A percentile compares a stretch with the other conserved stretches of the same genome.
Conservation (phyloP, 192 early-diverging fungal genomes). For the Chytriomyces sp. region DNA sequence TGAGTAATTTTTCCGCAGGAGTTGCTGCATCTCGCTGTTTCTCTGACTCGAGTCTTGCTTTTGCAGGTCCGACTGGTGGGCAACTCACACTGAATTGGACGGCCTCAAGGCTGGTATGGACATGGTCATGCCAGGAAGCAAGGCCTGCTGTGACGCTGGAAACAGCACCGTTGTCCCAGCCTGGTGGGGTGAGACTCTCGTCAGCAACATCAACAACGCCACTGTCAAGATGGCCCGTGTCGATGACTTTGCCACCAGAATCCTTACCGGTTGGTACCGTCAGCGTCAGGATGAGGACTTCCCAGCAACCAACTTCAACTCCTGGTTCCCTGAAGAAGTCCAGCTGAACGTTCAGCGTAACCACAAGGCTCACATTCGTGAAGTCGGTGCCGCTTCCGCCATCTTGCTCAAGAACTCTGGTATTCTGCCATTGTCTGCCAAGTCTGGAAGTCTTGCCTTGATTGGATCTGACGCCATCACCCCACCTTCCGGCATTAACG, state of each 20-base stretch:
- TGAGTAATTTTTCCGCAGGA: slow-evolving; percentile 40
- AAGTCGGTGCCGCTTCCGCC: slow-evolving; percentile 53
- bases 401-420: slow-evolving; percentile 58
- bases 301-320: slow-evolving; percentile 50
- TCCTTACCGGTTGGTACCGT: slow-evolving; percentile 51
- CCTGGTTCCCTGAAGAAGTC: slow-evolving; percentile 35
- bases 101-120: slow-evolving; percentile 54
- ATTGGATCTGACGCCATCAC: slow-evolving; percentile 53
- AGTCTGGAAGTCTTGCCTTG: slow-evolving; percentile 39
- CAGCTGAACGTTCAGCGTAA: slow-evolving; percentile 44
- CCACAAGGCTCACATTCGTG: slow-evolving; percentile 47
- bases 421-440: slow-evolving; percentile 42
- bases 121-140: slow-evolving; percentile 65
- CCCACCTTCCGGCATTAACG: not conserved
- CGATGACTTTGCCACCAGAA: slow-evolving; percentile 58
- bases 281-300: slow-evolving; percentile 44
- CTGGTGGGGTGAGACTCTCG: not conserved
- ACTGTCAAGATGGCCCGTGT: slow-evolving; percentile 34
- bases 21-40: slow-evolving; percentile 61
- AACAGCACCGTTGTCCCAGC: not conserved
- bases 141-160: not conserved
- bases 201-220: slow-evolving; percentile 38
- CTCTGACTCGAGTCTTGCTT: slow-evolving; percentile 56
- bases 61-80: slow-evolving; percentile 59
- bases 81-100: slow-evolving; percentile 63